Evolutionary conservation across 2,329 filamentous ascomycete species (phyloP).

Genomic region (Elsinoe ampelina): DNA sequence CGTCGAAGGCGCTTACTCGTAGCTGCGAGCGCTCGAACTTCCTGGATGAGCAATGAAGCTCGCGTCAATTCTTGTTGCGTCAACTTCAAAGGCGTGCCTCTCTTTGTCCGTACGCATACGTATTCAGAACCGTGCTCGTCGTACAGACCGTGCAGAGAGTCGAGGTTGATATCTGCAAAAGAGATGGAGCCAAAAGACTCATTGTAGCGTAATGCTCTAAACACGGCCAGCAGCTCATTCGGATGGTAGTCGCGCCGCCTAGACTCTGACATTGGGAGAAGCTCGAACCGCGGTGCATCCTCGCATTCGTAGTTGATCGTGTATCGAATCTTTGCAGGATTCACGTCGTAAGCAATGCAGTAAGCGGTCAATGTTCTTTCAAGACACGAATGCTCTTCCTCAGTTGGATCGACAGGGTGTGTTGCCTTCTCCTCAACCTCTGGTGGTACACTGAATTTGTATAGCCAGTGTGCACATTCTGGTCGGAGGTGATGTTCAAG

Average conservation of each 20-base stretch:
- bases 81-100: slow-evolving; percentile 46
- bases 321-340: slow-evolving; percentile 58
- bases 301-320: slow-evolving; percentile 52
- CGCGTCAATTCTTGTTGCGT: slow-evolving; percentile 44
- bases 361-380: slow-evolving; percentile 61
- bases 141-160: slow-evolving; percentile 51
- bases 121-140: slow-evolving; percentile 54
- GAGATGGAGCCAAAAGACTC: slow-evolving; percentile 60
- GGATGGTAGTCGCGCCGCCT: slow-evolving; percentile 47
- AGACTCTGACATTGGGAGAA: slow-evolving; percentile 48
- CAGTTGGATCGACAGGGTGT: slow-evolving; percentile 40
- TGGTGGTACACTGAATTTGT: slow-evolving; percentile 51
- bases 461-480: slow-evolving; percentile 55
- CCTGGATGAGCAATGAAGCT: slow-evolving; percentile 55
- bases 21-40: slow-evolving; percentile 56
- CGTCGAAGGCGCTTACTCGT: slow-evolving; percentile 55
- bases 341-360: slow-evolving; percentile 58
- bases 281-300: slow-evolving; percentile 57
- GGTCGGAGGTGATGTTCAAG: slow-evolving; percentile 56
- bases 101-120: slow-evolving; percentile 49
- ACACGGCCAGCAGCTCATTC: slow-evolving; percentile 59
- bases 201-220: slow-evolving; percentile 61
- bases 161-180: slow-evolving; percentile 55
- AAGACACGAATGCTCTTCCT: slow-evolving; percentile 53
- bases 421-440: slow-evolving; percentile 44